Conservation (phyloP, 2,329 filamentous ascomycete species). For the Penicillium griseofulvum region DNA sequence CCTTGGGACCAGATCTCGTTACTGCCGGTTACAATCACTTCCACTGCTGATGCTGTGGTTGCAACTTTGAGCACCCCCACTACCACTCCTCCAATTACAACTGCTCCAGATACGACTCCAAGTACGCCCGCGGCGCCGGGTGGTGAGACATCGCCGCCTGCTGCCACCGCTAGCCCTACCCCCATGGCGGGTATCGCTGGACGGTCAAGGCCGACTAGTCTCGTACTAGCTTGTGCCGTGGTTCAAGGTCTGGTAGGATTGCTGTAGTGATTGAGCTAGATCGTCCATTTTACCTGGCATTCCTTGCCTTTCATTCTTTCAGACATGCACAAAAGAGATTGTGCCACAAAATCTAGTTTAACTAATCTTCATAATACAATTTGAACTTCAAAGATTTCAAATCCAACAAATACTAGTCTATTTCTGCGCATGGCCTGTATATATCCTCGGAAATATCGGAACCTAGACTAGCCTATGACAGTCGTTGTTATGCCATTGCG, state of each 20-base stretch:
- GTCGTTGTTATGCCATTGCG: too few relatives aligned
- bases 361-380: neutral
- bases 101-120: too few relatives aligned
- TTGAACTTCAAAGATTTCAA: neutral
- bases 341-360: neutral
- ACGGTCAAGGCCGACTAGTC: neutral
- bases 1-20: slow-evolving; percentile 8
- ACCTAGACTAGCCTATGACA: neutral
- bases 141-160: neutral
- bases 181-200: neutral
- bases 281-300: neutral
- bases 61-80: neutral
- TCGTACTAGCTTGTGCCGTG: neutral
- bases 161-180: neutral
- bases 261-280: neutral
- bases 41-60: slow-evolving; percentile 7
- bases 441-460: neutral
- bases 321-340: neutral
- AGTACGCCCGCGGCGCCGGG: neutral
- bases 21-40: slow-evolving; percentile 25
- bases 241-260: neutral
- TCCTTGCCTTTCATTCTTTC: neutral
- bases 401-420: neutral
- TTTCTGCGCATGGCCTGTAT: too few relatives aligned
- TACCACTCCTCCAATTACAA: neutral